phyloP scores from a whole-genome alignment of 129 eudicot genomes.

The Oenanthe sinensis region DNA sequence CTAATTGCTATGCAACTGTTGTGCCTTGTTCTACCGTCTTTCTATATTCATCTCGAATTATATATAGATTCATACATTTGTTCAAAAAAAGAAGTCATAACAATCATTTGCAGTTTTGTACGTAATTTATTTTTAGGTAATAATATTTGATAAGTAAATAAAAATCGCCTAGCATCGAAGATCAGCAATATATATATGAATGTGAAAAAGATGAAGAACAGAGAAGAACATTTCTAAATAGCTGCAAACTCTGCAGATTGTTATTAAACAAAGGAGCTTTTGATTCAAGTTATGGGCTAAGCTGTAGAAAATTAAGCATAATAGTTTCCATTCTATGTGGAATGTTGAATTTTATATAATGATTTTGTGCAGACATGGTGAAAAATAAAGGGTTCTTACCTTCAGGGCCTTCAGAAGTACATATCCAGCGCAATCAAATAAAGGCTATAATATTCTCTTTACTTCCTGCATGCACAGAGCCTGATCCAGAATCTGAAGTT shows the following conservation, averaged over 20 bases:
- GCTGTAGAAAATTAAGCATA: not conserved
- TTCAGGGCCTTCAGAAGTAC: slow-evolving; percentile 82
- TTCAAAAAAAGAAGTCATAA: too few species aligned
- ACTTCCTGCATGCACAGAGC: slow-evolving; percentile 57
- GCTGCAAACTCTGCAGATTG: not conserved
- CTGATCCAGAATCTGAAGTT: slow-evolving; percentile 60
- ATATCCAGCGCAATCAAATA: slow-evolving; percentile 64
- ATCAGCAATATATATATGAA: too few species aligned
- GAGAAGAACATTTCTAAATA: not conserved
- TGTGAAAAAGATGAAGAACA: not conserved
- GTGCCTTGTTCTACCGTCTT: too few species aligned
- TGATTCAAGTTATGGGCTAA: not conserved
- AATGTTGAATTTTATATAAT: not conserved
- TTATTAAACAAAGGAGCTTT: not conserved
- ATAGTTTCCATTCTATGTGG: not conserved
- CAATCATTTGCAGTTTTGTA: too few species aligned
- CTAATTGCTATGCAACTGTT: too few species aligned
- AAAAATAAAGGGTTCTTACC: slow-evolving; percentile 94
- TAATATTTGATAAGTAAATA: too few species aligned
- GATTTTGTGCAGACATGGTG: slow-evolving; percentile 65
- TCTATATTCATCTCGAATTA: too few species aligned
- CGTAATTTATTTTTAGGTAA: too few species aligned
- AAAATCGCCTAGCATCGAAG: too few species aligned
- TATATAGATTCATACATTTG: too few species aligned
- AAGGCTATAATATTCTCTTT: slow-evolving; percentile 66